Evolutionary conservation across 257 asterid species (phyloP).

Genomic region (Salvia hispanica): DNA sequence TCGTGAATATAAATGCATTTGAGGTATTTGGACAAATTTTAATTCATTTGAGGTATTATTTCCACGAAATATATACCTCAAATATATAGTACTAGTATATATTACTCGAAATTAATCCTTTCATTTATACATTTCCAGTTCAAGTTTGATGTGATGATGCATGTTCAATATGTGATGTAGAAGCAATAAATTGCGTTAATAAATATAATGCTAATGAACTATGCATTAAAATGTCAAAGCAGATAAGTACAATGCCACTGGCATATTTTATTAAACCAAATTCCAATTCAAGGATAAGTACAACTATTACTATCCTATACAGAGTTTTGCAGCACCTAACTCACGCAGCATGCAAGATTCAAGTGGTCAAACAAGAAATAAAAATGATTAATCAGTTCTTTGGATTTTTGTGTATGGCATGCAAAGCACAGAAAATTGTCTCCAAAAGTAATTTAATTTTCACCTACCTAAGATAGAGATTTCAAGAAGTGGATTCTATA

Average conservation of each 20-base stretch:
- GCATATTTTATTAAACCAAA: not conserved
- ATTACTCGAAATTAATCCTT: too few species aligned
- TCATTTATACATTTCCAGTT: too few species aligned
- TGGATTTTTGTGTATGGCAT: too few species aligned
- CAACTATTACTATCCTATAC: not conserved
- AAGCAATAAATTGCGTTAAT: not conserved
- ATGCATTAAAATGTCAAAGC: constrained; percentile 17
- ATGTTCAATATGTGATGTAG: not conserved
- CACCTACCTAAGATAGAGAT: not conserved
- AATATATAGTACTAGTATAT: too few species aligned
- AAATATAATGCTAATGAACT: not conserved
- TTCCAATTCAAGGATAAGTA: not conserved
- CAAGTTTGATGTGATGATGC: not conserved
- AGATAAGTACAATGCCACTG: constrained; percentile 2
- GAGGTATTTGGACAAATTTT: too few species aligned
- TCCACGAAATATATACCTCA: too few species aligned
- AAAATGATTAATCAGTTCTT: too few species aligned
- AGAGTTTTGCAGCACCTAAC: constrained; percentile 10
- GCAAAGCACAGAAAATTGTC: too few species aligned
- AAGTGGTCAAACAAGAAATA: not conserved
- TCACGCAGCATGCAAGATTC: constrained; percentile 10
- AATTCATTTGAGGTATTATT: too few species aligned
- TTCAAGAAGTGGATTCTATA: not conserved
- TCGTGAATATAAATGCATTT: too few species aligned
- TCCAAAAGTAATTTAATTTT: too few species aligned